A percentile compares a stretch with the other conserved stretches of the same genome.
Evolutionary conservation across 371 early-diverging fungal genomes (phyloP).

Genomic region (Dichotomocladium elegans): DNA sequence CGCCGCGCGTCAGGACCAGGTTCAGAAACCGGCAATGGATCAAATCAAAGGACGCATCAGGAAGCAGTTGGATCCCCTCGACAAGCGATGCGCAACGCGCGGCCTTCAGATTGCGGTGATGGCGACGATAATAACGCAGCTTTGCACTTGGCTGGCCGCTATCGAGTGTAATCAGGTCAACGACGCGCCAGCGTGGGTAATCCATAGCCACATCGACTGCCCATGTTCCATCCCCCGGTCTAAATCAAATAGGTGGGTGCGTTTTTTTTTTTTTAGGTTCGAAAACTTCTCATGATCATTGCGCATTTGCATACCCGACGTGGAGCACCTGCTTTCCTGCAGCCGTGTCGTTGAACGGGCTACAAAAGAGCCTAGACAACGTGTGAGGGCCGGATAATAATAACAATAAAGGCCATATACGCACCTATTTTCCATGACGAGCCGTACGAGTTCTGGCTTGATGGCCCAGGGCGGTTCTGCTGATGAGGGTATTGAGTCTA

Average conservation of each 20-base stretch:
- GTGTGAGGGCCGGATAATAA: not conserved
- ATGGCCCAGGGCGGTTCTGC: constrained; percentile 24
- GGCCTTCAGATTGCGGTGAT: not conserved
- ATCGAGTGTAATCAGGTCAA: constrained; percentile 26
- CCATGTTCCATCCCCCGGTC: constrained; percentile 41
- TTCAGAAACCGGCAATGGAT: constrained; percentile 28
- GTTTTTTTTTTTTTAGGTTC: not conserved
- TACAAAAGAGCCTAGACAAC: constrained; percentile 20
- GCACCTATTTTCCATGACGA: constrained; percentile 40
- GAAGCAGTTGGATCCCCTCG: constrained; percentile 19
- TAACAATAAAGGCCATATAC: not conserved
- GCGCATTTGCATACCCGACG: constrained; percentile 26
- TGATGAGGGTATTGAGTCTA: too few relatives aligned
- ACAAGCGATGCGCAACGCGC: constrained; percentile 1
- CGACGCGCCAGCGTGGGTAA: constrained; percentile 28
- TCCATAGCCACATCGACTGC: constrained; percentile 26
- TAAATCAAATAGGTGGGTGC: constrained; percentile 2
- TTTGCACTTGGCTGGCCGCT: not conserved
- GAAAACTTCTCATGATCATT: too few relatives aligned
- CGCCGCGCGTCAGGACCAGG: constrained; percentile 17
- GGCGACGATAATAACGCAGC: not conserved
- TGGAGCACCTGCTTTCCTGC: constrained; percentile 36
- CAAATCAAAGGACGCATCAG: constrained; percentile 35
- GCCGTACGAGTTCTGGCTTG: constrained; percentile 31
- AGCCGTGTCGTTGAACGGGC: constrained; percentile 13